Percentiles rank a stretch among this genome's conserved stretches.
Conservation (phyloP, 805 yeast species). For the Metschnikowia dekortorum region DNA sequence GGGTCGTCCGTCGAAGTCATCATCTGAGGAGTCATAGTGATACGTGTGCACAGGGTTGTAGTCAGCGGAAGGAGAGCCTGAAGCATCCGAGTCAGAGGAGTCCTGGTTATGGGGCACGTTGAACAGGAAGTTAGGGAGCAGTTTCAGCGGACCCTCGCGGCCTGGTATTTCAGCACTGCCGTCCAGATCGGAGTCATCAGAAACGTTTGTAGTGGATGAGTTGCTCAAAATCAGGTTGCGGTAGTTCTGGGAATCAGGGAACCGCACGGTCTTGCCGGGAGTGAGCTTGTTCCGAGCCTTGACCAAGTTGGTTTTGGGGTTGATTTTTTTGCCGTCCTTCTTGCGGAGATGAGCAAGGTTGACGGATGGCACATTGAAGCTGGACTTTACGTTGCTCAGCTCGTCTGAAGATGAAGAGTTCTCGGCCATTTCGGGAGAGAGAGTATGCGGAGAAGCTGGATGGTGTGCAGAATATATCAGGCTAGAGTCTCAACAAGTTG, state of each 20-base stretch:
- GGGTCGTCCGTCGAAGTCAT: neutral
- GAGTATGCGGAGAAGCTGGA: no score
- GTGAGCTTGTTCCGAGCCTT: conserved; percentile 21
- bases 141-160: conserved; percentile 1
- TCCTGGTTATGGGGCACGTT: conserved; percentile 3
- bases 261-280: conserved; percentile 23
- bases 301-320: conserved; percentile 14
- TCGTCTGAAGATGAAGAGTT: conserved; percentile 27
- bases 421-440: neutral
- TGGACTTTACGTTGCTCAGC: conserved; percentile 22
- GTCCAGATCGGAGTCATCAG: conserved; percentile 3
- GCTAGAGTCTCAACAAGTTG: no score
- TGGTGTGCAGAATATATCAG: no score
- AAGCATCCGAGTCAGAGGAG: conserved; percentile 3
- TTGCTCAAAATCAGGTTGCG: conserved; percentile 26
- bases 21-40: conserved; percentile 16
- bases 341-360: conserved; percentile 25
- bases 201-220: conserved; percentile 22
- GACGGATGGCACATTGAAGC: conserved; percentile 29
- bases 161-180: neutral
- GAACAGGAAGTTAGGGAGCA: conserved; percentile 15
- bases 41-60: conserved; percentile 8
- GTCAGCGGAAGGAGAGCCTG: conserved; percentile 3
- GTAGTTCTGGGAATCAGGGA: conserved; percentile 24
- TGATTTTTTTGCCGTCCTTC: conserved; percentile 12